Conservation (phyloP, 2,329 filamentous ascomycete species). For the Nigrospora sphaerica region DNA sequence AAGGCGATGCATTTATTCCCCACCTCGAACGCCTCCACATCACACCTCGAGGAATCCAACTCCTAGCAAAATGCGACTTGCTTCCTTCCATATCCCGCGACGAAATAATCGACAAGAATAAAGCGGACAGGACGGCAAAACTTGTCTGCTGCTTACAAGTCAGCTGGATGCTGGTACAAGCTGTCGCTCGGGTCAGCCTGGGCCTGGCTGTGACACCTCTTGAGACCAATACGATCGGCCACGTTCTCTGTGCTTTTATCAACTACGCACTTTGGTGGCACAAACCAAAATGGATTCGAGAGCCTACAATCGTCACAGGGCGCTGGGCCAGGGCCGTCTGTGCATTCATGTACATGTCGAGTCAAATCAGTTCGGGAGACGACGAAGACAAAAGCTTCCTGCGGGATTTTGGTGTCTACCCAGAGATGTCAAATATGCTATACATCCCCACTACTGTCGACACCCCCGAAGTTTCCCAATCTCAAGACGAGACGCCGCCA, state of each 20-base stretch:
- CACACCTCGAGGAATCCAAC: not conserved
- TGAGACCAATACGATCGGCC: slow-evolving; percentile 5
- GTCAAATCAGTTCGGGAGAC: not conserved
- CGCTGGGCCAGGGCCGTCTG: slow-evolving; percentile 1
- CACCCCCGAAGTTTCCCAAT: not conserved
- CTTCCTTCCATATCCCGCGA: not conserved
- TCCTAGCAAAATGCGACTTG: not conserved
- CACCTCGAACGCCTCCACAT: not conserved
- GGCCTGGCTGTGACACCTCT: slow-evolving; percentile 2
- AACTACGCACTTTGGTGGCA: slow-evolving; percentile 5
- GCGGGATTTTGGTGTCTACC: not conserved
- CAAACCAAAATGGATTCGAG: slow-evolving; percentile 1
- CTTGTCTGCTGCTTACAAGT: slow-evolving; percentile 1
- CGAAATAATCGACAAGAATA: slow-evolving; percentile 4
- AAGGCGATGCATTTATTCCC: not conserved
- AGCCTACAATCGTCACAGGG: slow-evolving; percentile 2
- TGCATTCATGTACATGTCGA: slow-evolving; percentile 4
- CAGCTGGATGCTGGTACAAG: slow-evolving; percentile 4
- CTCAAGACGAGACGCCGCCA: no score
- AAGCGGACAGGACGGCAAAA: slow-evolving; percentile 3
- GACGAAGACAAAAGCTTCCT: not conserved
- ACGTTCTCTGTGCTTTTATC: slow-evolving; percentile 5
- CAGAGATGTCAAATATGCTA: not conserved
- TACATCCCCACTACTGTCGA: not conserved
- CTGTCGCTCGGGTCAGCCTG: not conserved